These are phyloP conservation scores for Alternaria conjuncta DNA, from an alignment of 2,329 filamentous ascomycete species.

Conservation along the genomic window DNA sequence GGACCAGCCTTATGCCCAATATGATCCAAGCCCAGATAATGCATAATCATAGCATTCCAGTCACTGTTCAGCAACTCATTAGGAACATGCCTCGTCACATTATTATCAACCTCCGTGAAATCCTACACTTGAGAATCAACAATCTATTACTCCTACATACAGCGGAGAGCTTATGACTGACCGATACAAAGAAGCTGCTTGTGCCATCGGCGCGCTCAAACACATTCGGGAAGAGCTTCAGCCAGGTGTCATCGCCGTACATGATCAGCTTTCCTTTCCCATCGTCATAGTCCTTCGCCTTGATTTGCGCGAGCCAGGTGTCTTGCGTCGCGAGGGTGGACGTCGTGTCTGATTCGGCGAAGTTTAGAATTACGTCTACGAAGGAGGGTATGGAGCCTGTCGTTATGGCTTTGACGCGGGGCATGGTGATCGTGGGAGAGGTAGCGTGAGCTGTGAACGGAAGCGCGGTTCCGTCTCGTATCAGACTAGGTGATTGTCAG, in stretches of 20 bases:
- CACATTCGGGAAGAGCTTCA: slow-evolving; percentile 90
- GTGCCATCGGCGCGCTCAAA: slow-evolving; percentile 91
- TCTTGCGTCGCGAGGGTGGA: slow-evolving; percentile 89
- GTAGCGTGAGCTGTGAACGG: slow-evolving; percentile 95
- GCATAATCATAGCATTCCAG: slow-evolving; percentile 92
- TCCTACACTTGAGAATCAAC: slow-evolving; percentile 65
- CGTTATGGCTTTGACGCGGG: slow-evolving; percentile 93
- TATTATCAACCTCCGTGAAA: slow-evolving; percentile 96
- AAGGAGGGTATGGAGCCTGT: slow-evolving; percentile 99
- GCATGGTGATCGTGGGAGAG: slow-evolving; percentile 99
- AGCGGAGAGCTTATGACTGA: slow-evolving; percentile 57
- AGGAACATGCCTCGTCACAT: slow-evolving; percentile 89
- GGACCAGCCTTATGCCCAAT: slow-evolving; percentile 97
- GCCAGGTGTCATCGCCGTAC: slow-evolving; percentile 98
- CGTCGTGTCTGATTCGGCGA: slow-evolving; percentile 90
- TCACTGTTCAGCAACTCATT: slow-evolving; percentile 76
- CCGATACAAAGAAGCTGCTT: slow-evolving; percentile 96
- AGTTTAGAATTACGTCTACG: slow-evolving; percentile 93
- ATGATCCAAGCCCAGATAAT: slow-evolving; percentile 95
- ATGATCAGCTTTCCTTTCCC: slow-evolving; percentile 74
- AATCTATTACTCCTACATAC: slow-evolving; percentile 43
- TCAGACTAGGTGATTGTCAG: slow-evolving; percentile 65
- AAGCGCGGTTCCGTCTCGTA: slow-evolving; percentile 80
- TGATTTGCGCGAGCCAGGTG: slow-evolving; percentile 95
- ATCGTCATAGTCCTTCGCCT: slow-evolving; percentile 58